These are phyloP conservation scores for Taxawa tesnikishii DNA, from an alignment of 2,329 filamentous ascomycete species.

Conservation along the genomic window DNA sequence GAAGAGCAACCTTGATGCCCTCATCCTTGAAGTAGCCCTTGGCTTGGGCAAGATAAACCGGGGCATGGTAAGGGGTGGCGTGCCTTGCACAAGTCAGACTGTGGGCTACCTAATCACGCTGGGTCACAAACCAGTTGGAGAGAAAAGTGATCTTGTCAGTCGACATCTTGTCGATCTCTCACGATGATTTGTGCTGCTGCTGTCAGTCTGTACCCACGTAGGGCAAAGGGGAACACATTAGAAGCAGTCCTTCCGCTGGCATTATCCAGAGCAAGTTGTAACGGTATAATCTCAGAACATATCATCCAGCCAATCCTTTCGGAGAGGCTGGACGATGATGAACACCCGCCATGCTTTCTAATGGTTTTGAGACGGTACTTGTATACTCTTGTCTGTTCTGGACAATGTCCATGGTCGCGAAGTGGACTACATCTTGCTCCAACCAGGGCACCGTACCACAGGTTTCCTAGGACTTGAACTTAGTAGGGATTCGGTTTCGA, in stretches of 20 bases:
- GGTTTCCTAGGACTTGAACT: no score
- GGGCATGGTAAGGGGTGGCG: slow-evolving; percentile 69
- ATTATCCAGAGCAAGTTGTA: slow-evolving; percentile 82
- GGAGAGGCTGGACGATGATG: no score
- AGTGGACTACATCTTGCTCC: no score
- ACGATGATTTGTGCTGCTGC: slow-evolving; percentile 26
- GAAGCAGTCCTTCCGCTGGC: slow-evolving; percentile 81
- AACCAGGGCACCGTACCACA: no score
- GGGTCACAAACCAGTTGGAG: slow-evolving; percentile 58
- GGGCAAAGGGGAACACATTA: slow-evolving; percentile 35
- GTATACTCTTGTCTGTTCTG: no score
- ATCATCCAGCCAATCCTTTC: no score
- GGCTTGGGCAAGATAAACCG: slow-evolving; percentile 63
- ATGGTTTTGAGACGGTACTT: no score
- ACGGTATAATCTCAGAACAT: slow-evolving; percentile 73
- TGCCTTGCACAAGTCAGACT: slow-evolving; percentile 49
- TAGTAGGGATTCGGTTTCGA: no score
- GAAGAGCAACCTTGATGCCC: slow-evolving; percentile 63
- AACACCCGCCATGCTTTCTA: no score
- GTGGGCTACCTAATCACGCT: slow-evolving; percentile 1
- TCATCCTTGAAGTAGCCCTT: slow-evolving; percentile 66
- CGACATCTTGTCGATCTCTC: slow-evolving; percentile 61
- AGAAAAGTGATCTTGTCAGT: slow-evolving; percentile 78
- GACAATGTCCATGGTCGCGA: no score
- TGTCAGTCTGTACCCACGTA: slow-evolving; percentile 39